phyloP scores from a whole-genome alignment of 352 stramenopile genomes.

The Phytopythium sindhum region DNA sequence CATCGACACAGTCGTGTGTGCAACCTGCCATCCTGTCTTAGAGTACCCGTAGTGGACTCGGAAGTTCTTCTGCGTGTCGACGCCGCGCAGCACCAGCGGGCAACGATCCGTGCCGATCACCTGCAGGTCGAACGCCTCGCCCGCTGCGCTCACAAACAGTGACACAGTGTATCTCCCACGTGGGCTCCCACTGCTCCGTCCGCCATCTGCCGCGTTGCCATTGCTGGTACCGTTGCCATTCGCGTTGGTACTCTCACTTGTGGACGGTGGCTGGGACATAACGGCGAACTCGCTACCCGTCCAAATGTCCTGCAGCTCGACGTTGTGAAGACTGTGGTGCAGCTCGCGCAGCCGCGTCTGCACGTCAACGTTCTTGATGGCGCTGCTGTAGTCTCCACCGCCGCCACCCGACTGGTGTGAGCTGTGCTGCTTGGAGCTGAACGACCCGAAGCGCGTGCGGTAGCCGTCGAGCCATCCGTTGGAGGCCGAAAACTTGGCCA shows the following conservation, averaged over 20 bases:
- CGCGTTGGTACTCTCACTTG: neutral
- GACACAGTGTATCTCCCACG: slow-evolving; percentile 64
- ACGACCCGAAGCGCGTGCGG: slow-evolving; percentile 76
- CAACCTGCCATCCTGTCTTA: slow-evolving; percentile 79
- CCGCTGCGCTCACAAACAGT: slow-evolving; percentile 72
- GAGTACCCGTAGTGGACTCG: slow-evolving; percentile 79
- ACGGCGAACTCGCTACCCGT: slow-evolving; percentile 74
- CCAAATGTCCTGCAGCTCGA: slow-evolving; percentile 80
- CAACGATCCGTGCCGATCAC: slow-evolving; percentile 70
- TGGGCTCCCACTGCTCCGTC: slow-evolving; percentile 6
- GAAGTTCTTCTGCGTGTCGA: slow-evolving; percentile 59
- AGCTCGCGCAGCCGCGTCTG: slow-evolving; percentile 82
- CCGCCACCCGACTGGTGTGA: slow-evolving; percentile 10
- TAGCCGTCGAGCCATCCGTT: slow-evolving; percentile 88
- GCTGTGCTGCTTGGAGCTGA: slow-evolving; percentile 69
- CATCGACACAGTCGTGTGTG: slow-evolving; percentile 73
- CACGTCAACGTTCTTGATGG: slow-evolving; percentile 84
- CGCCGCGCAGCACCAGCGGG: slow-evolving; percentile 50
- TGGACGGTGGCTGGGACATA: slow-evolving; percentile 38
- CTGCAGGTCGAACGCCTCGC: slow-evolving; percentile 81
- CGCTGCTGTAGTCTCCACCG: slow-evolving; percentile 32
- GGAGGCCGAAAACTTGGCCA: slow-evolving; percentile 75
- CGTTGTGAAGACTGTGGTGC: slow-evolving; percentile 56
- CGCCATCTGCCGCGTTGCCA: slow-evolving; percentile 2
- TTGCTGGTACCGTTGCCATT: slow-evolving; percentile 11